Conservation (phyloP, 1,284 basidiomycete genomes). For the Ustilago cynodontis region DNA sequence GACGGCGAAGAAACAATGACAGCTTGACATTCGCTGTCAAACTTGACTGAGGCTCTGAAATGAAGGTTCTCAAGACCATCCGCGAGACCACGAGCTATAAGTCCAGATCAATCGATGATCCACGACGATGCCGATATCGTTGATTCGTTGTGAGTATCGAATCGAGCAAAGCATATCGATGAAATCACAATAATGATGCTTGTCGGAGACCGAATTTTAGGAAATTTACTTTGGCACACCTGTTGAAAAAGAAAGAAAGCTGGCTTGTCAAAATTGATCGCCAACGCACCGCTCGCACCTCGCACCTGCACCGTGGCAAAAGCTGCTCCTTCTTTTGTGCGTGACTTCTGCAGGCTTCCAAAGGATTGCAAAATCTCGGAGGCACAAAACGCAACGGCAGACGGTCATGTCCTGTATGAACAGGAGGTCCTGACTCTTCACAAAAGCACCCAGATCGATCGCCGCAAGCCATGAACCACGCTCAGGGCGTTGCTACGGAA, state of each 20-base stretch:
- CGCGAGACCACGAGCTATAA: too few relatives aligned
- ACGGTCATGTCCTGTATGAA: too few relatives aligned
- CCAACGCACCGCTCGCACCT: not conserved
- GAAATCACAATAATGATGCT: too few relatives aligned
- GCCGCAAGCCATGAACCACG: not conserved
- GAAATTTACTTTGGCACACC: constrained; percentile 4
- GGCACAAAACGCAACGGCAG: not conserved
- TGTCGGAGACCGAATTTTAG: constrained; percentile 9
- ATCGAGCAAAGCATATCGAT: not conserved
- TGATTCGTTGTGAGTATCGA: not conserved
- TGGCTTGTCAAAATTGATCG: constrained; percentile 7
- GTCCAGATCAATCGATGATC: too few relatives aligned
- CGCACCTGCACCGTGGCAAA: not conserved
- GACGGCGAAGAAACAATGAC: not conserved
- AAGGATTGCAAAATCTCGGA: not conserved
- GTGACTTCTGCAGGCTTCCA: constrained; percentile 6
- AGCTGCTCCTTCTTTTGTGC: not conserved
- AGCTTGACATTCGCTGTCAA: constrained; percentile 6
- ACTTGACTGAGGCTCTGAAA: too few relatives aligned
- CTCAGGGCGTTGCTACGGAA: constrained; percentile 2
- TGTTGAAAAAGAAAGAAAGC: not conserved
- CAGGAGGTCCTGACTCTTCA: not conserved
- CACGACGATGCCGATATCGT: too few relatives aligned
- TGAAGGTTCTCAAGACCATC: too few relatives aligned
- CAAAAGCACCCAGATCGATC: too few relatives aligned